phyloP scores from a whole-genome alignment of 148 eudicot genomes.

The Hydrangea macrophylla region DNA sequence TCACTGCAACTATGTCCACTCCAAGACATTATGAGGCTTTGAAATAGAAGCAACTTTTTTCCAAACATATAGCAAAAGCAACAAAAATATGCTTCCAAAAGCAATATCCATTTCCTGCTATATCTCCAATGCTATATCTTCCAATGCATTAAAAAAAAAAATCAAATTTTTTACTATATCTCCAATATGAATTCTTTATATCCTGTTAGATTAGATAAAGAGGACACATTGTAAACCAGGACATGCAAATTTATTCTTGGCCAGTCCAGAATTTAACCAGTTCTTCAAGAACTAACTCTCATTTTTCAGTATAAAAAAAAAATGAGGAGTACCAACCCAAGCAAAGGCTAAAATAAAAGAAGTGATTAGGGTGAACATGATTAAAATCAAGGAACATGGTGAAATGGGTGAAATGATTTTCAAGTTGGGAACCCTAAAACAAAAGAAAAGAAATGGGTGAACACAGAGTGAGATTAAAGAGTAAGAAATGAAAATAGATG shows the following conservation, averaged over 20 bases:
- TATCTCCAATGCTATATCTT: background rate
- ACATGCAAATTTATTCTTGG: background rate
- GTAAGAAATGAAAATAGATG: too few relatives aligned
- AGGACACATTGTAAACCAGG: background rate
- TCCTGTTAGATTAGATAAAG: background rate
- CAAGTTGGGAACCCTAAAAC: too few relatives aligned
- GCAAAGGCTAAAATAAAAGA: background rate
- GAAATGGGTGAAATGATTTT: too few relatives aligned
- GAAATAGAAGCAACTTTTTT: background rate
- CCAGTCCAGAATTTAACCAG: background rate
- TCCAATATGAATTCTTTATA: background rate
- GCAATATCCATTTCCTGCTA: background rate
- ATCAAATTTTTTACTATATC: too few relatives aligned
- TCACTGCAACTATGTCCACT: constrained; percentile 13
- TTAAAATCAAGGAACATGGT: too few relatives aligned
- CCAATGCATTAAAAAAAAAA: too few relatives aligned
- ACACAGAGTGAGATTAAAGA: too few relatives aligned
- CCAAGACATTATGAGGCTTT: too few relatives aligned
- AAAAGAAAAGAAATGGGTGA: too few relatives aligned
- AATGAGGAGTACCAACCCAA: background rate
- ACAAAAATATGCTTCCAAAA: too few relatives aligned
- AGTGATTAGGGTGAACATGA: too few relatives aligned
- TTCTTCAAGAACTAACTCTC: background rate
- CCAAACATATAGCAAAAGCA: too few relatives aligned
- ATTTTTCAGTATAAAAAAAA: constrained; percentile 3